phyloP scores from a whole-genome alignment of 345 rosid species.

The Brassica juncea region DNA sequence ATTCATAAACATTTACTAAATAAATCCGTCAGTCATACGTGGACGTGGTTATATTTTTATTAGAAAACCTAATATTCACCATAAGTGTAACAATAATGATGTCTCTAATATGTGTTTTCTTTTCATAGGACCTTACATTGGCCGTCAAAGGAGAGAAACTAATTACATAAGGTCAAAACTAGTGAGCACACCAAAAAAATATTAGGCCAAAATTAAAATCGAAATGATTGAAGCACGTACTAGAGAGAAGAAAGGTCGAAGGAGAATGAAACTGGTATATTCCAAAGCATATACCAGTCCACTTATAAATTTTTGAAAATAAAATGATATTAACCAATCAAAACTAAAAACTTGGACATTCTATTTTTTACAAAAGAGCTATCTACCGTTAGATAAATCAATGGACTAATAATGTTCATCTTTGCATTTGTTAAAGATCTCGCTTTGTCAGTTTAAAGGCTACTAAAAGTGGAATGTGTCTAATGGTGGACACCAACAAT shows the following conservation, averaged over 20 bases:
- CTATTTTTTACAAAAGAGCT: constrained; percentile 27
- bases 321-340: constrained; percentile 34
- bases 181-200: constrained; percentile 1
- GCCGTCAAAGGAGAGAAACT: constrained; percentile 27
- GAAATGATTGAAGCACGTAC: constrained; percentile 37
- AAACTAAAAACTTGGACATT: constrained; percentile 28
- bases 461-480: constrained; percentile 32
- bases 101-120: constrained; percentile 3
- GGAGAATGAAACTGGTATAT: constrained; percentile 37
- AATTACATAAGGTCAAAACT: constrained; percentile 19
- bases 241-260: constrained; percentile 17
- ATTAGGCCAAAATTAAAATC: constrained; percentile 33
- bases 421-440: constrained; percentile 38
- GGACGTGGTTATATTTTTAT: constrained; percentile 5
- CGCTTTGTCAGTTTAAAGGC: constrained; percentile 36
- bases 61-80: background rate
- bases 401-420: constrained; percentile 35
- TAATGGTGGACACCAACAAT: constrained; percentile 23
- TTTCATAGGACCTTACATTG: constrained; percentile 26
- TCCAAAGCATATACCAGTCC: constrained; percentile 33
- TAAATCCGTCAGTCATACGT: background rate
- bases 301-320: constrained; percentile 23
- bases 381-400: constrained; percentile 40
- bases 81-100: constrained; percentile 1
- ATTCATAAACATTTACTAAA: background rate